Base-by-base conservation (phyloP, 805 yeast species). In the Maudiozyma barnettii region DNA sequence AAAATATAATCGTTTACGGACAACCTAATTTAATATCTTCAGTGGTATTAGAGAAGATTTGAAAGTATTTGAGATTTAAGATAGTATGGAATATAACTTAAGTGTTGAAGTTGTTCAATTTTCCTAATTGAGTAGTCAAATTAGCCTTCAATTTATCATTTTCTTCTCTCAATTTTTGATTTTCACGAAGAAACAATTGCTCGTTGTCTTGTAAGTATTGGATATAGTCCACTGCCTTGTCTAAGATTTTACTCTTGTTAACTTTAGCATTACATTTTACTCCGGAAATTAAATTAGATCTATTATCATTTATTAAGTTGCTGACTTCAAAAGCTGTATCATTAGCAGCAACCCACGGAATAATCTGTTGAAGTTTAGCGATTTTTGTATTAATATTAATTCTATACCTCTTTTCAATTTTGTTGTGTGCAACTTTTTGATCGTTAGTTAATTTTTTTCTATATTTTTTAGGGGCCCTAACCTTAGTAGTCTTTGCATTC, bases 371-470 rank as follows among this genome's bases (percentile, higher is more conserved):
- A 46, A 82, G 64, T 29, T 79, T 79, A 4, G 84, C 84, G 47
- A 82, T 82, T 60, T 81, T 82, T 12, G 84, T 77, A 59, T 82
- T 82, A 61, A 82, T 81, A 61, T 82, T 82, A 50, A 80, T 81
- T 60, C 88, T 69, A 62, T 82, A 82, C 49, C 81, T 74, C 59
- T 82, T 79, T 58, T 82, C 89, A 51, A 82, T 80, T 63, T 77
- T 78, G 66, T 82, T 82, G 59, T 82, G 90, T 0, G 86, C 86
- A 55, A 78, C 78, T 54, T 81, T 79, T 63, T 81, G 87, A 51
- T 72, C 69, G 5, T 71, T 70, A 8, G 82, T 76, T 46, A 77
- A 60, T 61, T 77, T 70, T 64, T 77, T 77, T 60, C 81, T 64
- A 41, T 76, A 76, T 39, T 39, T 39, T 14, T 39, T 39, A 18